Base-by-base conservation (phyloP, 2,329 filamentous ascomycete genomes). In the Fusarium keratoplasticum region DNA sequence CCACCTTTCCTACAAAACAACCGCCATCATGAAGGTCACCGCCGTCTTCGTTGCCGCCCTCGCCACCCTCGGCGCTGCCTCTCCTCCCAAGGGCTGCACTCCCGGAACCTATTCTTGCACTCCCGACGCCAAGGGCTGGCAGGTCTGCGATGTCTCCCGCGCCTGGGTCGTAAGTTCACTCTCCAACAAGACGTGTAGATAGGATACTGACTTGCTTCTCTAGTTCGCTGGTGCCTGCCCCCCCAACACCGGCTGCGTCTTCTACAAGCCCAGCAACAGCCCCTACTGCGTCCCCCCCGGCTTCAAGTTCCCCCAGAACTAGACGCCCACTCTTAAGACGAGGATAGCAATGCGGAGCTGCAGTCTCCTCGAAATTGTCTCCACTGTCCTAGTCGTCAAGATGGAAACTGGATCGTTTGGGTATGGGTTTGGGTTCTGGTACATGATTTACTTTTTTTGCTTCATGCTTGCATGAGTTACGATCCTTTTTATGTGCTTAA, bases 231-330 rank as follows among this genome's bases (percentile, higher is more conserved):
- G 83, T 13, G 63, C 67, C 62, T 84, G 83, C 69, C 82, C 82
- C 14, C 82, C 81, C 68, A 72, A 82, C 60, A 83, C 82, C 18
- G 40, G 73, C 40, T 84, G 83, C 78, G 79, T 80, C 77, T 84
- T 84, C 79, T 78, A 80, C 77, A 38, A 72, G 44, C 64, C 72
- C 42, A 84, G 78, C 77, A 60, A 69, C 57, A 83, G 80, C 80
- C 82, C 83, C 69, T 84, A 84, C 81, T 84, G 83, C 61, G 79
- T 84, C 8, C 81, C 81, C 14, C 75, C 80, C 38, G 68, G 71
- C 59, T 83, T 79, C 78, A 61, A 78, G 67, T 76, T 81, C 73
- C 75, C 77, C 50, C 67, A 77, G 72, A 66, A 64, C 55, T 74
- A 74, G 61, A 63, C 33, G 40, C 25, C 8, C 33, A 18, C 55